These are phyloP conservation scores for Haberlea rhodopensis DNA, from an alignment of 257 asterid species.

Conservation along the genomic window DNA sequence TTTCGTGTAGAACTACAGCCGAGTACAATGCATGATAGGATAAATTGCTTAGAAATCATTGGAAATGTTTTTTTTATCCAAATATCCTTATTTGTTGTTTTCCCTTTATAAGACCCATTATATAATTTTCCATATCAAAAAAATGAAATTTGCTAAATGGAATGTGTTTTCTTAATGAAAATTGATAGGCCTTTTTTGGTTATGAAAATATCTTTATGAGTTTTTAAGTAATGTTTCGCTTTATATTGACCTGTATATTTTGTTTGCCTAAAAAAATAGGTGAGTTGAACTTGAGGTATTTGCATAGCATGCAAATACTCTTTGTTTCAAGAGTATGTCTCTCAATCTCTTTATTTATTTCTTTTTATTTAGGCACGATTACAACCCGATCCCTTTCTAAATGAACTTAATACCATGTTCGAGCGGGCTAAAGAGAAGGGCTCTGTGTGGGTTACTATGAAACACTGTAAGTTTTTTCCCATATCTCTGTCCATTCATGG, in stretches of 20 bases:
- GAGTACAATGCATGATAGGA: not conserved
- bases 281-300: not conserved
- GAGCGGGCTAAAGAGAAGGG: slow-evolving; percentile 80
- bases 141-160: not conserved
- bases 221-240: not conserved
- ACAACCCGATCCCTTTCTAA: slow-evolving; percentile 81
- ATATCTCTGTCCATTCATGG: slow-evolving; percentile 12
- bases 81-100: not conserved
- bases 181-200: not conserved
- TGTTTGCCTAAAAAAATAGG: slow-evolving; percentile 13
- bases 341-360: slow-evolving; percentile 10
- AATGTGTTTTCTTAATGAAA: not conserved
- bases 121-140: not conserved
- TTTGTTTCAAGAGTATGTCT: not conserved
- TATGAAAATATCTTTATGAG: not conserved
- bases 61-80: not conserved
- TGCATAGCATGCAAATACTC: not conserved
- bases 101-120: too few species aligned
- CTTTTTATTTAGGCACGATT: slow-evolving; percentile 53
- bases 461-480: slow-evolving; percentile 54
- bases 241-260: not conserved
- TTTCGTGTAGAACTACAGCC: not conserved
- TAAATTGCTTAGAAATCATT: too few species aligned
- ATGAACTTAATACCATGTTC: slow-evolving; percentile 72
- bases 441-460: slow-evolving; percentile 85